Conservation (phyloP, 2,329 filamentous ascomycete species). For the Albifimbria verrucaria region DNA sequence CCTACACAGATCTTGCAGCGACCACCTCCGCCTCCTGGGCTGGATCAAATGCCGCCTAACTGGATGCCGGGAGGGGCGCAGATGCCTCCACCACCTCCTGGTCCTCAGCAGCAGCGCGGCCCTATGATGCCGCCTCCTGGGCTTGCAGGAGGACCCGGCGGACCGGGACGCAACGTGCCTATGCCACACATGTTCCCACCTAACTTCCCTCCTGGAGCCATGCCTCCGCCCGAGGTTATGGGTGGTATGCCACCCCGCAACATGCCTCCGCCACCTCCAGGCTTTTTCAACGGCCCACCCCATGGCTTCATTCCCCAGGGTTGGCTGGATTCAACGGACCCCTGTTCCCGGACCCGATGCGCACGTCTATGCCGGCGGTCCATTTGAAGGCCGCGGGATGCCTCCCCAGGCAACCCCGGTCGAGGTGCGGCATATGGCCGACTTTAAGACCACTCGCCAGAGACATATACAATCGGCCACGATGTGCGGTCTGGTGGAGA, state of each 20-base stretch:
- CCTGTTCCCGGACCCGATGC: conserved; percentile 37
- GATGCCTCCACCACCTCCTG: conserved; percentile 31
- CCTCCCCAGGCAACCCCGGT: conserved; percentile 43
- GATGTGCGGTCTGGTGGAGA: no score
- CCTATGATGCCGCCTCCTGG: conserved; percentile 63
- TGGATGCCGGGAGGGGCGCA: conserved; percentile 48
- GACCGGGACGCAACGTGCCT: conserved; percentile 38
- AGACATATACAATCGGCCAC: no score
- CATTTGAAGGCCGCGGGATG: conserved; percentile 55
- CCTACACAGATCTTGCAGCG: conserved; percentile 64
- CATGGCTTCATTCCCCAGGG: conserved; percentile 52
- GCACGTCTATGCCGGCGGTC: conserved; percentile 41
- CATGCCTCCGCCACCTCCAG: conserved; percentile 55
- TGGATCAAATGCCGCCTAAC: conserved; percentile 57
- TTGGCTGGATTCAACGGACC: conserved; percentile 56
- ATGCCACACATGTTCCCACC: conserved; percentile 59
- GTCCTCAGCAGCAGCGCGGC: conserved; percentile 29
- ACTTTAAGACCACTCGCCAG: conserved; percentile 13
- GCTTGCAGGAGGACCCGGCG: conserved; percentile 31
- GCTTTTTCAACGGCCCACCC: conserved; percentile 50
- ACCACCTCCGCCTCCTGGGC: conserved; percentile 56
- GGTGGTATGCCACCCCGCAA: conserved; percentile 49
- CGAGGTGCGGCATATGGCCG: conserved; percentile 30
- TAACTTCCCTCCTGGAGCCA: conserved; percentile 52
- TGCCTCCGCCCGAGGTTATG: conserved; percentile 47